These are phyloP conservation scores for Aspergillus tamarii DNA, from an alignment of 2,329 filamentous ascomycete species.

Conservation along the genomic window DNA sequence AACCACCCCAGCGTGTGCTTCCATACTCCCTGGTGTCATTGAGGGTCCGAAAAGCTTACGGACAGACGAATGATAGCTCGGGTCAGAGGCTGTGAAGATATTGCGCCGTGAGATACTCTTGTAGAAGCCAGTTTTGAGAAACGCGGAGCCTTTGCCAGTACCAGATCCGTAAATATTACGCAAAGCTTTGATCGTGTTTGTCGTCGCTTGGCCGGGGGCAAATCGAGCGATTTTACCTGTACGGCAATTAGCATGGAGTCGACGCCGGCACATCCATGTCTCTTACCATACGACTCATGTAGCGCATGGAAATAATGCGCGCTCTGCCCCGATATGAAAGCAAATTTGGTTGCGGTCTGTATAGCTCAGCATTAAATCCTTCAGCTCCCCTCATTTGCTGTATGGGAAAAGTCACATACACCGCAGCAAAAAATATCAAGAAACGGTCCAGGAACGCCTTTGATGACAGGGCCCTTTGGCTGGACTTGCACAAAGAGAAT, in stretches of 20 bases:
- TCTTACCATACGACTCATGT: conserved; percentile 24
- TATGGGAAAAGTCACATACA: conserved; percentile 12
- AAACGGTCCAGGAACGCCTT: conserved; percentile 20
- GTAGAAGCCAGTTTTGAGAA: conserved; percentile 30
- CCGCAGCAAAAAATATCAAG: conserved; percentile 23
- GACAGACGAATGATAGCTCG: conserved; percentile 26
- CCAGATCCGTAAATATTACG: conserved; percentile 29
- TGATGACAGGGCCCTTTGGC: conserved; percentile 23
- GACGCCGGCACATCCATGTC: no score
- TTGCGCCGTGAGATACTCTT: conserved; percentile 28
- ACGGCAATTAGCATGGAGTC: not conserved
- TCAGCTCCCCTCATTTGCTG: no score
- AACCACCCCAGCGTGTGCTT: conserved; percentile 26
- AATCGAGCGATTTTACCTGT: conserved; percentile 27
- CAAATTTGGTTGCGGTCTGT: conserved; percentile 25
- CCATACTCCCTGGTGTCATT: conserved; percentile 25
- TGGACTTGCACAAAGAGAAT: conserved; percentile 20
- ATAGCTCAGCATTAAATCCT: not conserved
- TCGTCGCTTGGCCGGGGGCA: conserved; percentile 29
- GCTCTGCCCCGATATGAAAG: conserved; percentile 25
- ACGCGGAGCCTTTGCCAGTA: conserved; percentile 22
- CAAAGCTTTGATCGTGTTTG: conserved; percentile 28
- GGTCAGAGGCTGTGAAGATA: conserved; percentile 29
- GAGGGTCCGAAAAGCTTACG: conserved; percentile 31
- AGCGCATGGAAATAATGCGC: conserved; percentile 24